Conservation (phyloP, 2,329 filamentous ascomycete species). For the Colletotrichum echinochloae region DNA sequence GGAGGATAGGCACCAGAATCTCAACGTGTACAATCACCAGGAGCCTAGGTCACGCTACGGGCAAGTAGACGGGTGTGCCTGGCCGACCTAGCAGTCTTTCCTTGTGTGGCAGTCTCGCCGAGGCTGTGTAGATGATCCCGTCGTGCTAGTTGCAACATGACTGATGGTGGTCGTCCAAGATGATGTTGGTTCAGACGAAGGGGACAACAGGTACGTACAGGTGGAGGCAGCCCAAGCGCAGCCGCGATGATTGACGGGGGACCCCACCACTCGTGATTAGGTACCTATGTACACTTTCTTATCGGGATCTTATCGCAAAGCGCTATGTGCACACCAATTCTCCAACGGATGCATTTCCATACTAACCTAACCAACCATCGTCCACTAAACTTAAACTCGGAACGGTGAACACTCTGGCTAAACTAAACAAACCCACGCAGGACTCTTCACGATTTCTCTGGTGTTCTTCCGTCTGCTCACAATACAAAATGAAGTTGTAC, state of each 20-base stretch:
- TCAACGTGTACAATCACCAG: background rate
- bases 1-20: background rate
- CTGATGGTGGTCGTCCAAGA: background rate
- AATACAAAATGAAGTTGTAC: background rate
- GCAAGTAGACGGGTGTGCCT: background rate
- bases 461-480: constrained; percentile 22
- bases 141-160: background rate
- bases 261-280: background rate
- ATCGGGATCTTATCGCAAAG: constrained; percentile 8
- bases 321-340: background rate
- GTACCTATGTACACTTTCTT: background rate
- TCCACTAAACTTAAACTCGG: background rate
- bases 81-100: background rate
- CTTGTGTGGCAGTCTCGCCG: constrained; percentile 1
- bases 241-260: constrained; percentile 23
- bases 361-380: background rate
- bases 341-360: background rate
- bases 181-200: background rate
- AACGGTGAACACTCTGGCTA: background rate
- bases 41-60: background rate
- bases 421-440: no score
- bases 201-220: constrained; percentile 14
- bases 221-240: constrained; percentile 36
- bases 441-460: background rate
- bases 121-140: constrained; percentile 2